These are phyloP conservation scores for Tulasnella sp. DNA, from an alignment of 768 basidiomycete genomes.

Conservation along the genomic window DNA sequence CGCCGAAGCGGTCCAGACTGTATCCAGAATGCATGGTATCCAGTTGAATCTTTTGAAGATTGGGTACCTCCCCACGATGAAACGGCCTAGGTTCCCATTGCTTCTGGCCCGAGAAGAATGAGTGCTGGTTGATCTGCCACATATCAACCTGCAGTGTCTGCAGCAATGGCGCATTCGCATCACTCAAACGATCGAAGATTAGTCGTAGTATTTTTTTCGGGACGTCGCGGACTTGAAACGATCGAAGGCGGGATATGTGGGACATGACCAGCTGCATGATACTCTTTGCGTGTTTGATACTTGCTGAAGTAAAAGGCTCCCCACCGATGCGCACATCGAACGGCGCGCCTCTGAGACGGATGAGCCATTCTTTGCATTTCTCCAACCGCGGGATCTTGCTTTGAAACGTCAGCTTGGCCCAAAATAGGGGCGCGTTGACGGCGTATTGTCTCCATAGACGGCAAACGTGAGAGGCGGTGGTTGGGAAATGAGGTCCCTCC, in stretches of 20 bases:
- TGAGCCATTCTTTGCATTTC: not conserved
- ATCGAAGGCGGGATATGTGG: constrained; percentile 34
- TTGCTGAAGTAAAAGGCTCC: not conserved
- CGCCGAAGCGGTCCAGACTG: not conserved
- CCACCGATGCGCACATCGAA: not conserved
- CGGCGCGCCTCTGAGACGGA: not conserved
- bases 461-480: not conserved
- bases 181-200: constrained; percentile 39
- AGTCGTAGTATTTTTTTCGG: constrained; percentile 41
- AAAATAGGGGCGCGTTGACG: constrained; percentile 34
- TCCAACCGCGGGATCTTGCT: not conserved
- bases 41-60: not conserved
- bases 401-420: not conserved
- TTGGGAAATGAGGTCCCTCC: not conserved
- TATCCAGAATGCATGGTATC: not conserved
- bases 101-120: not conserved
- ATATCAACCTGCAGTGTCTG: not conserved
- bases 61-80: not conserved
- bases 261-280: not conserved
- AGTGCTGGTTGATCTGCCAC: not conserved
- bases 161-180: not conserved
- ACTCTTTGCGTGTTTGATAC: not conserved
- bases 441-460: constrained; percentile 22
- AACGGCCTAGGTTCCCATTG: not conserved
- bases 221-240: constrained; percentile 31